phyloP scores from a whole-genome alignment of 352 stramenopile genomes.

The Globisporangium megalacanthum region DNA sequence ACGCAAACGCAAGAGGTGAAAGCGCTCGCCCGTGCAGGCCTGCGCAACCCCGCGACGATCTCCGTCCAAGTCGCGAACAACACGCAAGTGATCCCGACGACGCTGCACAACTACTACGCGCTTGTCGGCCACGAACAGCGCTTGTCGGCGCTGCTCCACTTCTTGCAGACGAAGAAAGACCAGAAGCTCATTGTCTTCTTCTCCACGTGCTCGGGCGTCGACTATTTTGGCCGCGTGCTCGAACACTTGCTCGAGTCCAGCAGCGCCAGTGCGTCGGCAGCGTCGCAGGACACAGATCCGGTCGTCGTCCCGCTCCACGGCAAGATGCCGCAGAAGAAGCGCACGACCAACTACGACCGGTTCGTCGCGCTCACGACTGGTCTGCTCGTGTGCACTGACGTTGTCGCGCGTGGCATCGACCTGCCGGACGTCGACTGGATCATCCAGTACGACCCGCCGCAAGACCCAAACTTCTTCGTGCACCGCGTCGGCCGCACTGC shows the following conservation, averaged over 20 bases:
- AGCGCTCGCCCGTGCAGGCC: conserved; percentile 91
- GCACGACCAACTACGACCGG: conserved; percentile 70
- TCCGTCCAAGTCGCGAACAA: conserved; percentile 93
- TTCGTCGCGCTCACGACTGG: conserved; percentile 57
- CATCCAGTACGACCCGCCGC: conserved; percentile 97
- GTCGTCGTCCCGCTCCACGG: conserved; percentile 85
- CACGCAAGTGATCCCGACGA: conserved; percentile 70
- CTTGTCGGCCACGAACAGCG: conserved; percentile 93
- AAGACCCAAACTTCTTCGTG: conserved; percentile 99
- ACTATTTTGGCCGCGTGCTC: conserved; percentile 95
- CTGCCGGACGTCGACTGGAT: conserved; percentile 99
- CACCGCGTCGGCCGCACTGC: conserved; percentile 98
- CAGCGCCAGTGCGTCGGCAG: too few relatives aligned
- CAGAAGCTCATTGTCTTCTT: conserved; percentile 99
- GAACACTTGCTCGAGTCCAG: conserved; percentile 52
- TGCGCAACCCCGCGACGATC: conserved; percentile 98
- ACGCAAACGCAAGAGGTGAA: conserved; percentile 95
- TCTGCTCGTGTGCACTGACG: conserved; percentile 98
- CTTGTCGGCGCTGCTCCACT: conserved; percentile 89
- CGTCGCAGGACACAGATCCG: too few relatives aligned
- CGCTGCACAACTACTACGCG: conserved; percentile 94
- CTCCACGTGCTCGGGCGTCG: conserved; percentile 97
- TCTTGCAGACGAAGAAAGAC: conserved; percentile 85
- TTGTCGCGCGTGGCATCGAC: conserved; percentile 98
- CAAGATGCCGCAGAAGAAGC: conserved; percentile 92